Evolutionary conservation across 1,284 basidiomycete genomes (phyloP), one percentile per base, ranked within the genome.

Genomic region (Fomitopsis palustris): DNA sequence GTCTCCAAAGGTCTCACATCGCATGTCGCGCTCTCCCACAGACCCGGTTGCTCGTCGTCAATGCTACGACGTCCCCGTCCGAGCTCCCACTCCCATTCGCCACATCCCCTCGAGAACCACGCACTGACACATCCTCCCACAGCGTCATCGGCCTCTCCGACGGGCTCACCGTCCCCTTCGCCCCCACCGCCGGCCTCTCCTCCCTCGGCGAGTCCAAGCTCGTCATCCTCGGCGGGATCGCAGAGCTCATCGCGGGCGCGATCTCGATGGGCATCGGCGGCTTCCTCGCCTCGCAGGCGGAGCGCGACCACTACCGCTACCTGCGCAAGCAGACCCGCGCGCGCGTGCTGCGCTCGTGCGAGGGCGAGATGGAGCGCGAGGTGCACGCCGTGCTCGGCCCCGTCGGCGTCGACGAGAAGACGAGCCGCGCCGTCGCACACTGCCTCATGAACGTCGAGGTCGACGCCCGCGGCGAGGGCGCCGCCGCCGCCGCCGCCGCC

Each of bases 211-310:
- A 91, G 65, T 94, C 92, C 14, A 86, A 82, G 56, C 81, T 97
- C 38, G 96, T 98, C 66, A 92, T 98, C 51, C 81, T 97, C 53
- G 93, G 94, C 66, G 94, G 96, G 52, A 77, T 97, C 54, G 93
- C 96, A 29, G 93, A 98, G 73, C 87, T 97, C 64, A 92, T 95
- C 60, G 93, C 95, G 2, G 95, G 96, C n/a, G 92, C 95, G 9
- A 93, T 98, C 62, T 90, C 88, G 0, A 99, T 98, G 96, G 96
- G 96, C 61, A 92, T 98, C 53, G 96, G 96, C 58, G 96, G 96
- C 25, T 98, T 96, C 81, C 88, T 99, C 57, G 95, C 95, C 1
- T 95, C 96, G 0, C 94, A 98, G 74, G 92, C 96, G 39, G 96
- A 99, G 74, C 86, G 95, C 54, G 95, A 98, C 74, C 92, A 96